Base-by-base conservation (phyloP, 2,329 filamentous ascomycete species). In the Monosporascus sp. region DNA sequence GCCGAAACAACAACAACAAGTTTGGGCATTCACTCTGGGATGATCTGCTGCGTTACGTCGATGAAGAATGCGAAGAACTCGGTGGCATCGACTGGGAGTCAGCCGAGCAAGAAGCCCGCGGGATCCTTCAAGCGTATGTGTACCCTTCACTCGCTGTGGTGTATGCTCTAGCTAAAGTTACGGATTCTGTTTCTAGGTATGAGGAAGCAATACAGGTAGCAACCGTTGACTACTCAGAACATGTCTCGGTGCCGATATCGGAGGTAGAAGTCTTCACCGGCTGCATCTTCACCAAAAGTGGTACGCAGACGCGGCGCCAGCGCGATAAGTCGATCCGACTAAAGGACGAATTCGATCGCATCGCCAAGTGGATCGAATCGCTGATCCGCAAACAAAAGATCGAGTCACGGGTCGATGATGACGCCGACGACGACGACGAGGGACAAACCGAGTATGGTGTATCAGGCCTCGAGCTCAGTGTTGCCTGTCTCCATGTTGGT, bases 191-290 rank as follows among this genome's bases (percentile, higher is more conserved):
- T 35, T 16, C 11, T 27, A 78, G 77, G 9, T 82, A 81, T 58
- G 76, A 81, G 16, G 70, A 74, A 8, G 62, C 66, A 0, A 67
- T 82, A 1, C 54, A 55, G 11, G 67, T 64, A 8, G 67, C 68
- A n/a, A 78, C 75, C 68, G 64, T 67, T 52, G 67, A 74, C 2
- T 78, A 60, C 46, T 72, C 78, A 0, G 74, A 79, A 6, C 76
- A 78, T 44, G 71, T 78, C 0, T 69, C 70, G 7, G 64, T 65
- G 19, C 66, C 68, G 0, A 66, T 83, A 7, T 72, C 66, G 0
- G 80, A 83, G 59, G 66, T 79, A 0, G 80, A 83, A 54, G 77
- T 79, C 0, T 81, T 82, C 51, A 79, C 78, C 24, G 80, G 80
- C 8, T 74, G 72, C n/a, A 75, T 83, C n/a, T 65, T 81, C 41